Conservation (phyloP, 805 yeast species). For the Allodekkera sacchari region DNA sequence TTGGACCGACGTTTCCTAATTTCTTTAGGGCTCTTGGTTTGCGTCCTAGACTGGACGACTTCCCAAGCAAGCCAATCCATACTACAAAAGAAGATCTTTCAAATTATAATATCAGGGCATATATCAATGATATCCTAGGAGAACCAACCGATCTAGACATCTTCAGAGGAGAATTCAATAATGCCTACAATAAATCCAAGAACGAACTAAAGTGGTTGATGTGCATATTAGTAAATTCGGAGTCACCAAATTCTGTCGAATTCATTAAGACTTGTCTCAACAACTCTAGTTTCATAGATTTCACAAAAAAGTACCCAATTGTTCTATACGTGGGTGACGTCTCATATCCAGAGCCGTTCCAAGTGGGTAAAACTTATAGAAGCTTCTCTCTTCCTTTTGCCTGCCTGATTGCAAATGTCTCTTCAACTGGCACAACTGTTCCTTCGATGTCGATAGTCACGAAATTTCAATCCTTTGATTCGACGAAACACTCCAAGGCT, state of each 20-base stretch:
- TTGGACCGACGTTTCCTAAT: constrained; percentile 29
- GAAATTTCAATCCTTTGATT: constrained; percentile 27
- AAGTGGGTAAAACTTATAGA: constrained; percentile 49
- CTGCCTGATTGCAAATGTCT: constrained; percentile 45
- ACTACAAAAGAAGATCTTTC: constrained; percentile 11
- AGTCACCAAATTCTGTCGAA: constrained; percentile 31
- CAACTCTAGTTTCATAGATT: constrained; percentile 34
- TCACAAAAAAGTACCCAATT: constrained; percentile 33
- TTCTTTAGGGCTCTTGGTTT: constrained; percentile 21
- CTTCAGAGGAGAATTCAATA: constrained; percentile 31
- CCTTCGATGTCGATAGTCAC: constrained; percentile 43
- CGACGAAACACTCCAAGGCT: neutral
- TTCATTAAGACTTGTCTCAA: constrained; percentile 39
- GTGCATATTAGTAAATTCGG: constrained; percentile 42
- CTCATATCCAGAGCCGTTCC: constrained; percentile 55
- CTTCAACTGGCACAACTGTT: constrained; percentile 38
- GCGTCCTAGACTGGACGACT: constrained; percentile 19
- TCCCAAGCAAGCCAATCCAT: constrained; percentile 24
- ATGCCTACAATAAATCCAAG: constrained; percentile 31
- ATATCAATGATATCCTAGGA: constrained; percentile 14
- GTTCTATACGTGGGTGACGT: constrained; percentile 59
- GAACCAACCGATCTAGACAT: constrained; percentile 21
- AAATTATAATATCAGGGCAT: constrained; percentile 10
- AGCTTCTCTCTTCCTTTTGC: constrained; percentile 49
- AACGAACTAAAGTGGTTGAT: constrained; percentile 41